Conservation (phyloP, 1,284 basidiomycete genomes). For the Phylloporus sp. region DNA sequence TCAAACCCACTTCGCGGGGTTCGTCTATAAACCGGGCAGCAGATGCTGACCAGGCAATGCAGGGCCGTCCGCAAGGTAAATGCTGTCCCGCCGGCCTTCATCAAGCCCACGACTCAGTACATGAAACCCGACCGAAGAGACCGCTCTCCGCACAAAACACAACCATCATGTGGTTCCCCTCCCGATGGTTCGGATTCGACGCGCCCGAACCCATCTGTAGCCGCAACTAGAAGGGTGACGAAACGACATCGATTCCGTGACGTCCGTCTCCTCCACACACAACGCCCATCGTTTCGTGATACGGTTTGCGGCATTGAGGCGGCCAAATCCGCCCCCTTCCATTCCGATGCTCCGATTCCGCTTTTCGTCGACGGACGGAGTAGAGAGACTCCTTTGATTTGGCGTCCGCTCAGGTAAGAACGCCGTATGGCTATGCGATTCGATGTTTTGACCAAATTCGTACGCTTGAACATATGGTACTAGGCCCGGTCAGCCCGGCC, state of each 20-base stretch:
- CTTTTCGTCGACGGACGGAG: conserved; percentile 21
- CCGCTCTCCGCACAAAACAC: background rate
- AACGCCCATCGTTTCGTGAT: background rate
- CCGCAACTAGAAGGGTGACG: conserved; percentile 9
- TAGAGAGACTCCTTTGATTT: background rate
- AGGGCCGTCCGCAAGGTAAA: too few species aligned
- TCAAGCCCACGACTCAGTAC: too few species aligned
- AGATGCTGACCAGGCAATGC: too few species aligned
- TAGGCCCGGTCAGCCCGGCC: background rate
- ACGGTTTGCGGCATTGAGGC: conserved; percentile 8
- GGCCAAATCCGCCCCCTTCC: conserved; percentile 5
- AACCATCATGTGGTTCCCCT: background rate
- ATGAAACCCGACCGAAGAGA: too few species aligned
- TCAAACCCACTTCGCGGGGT: background rate
- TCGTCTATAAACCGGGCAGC: background rate
- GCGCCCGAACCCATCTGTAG: background rate
- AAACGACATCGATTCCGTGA: background rate
- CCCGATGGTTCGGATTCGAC: background rate
- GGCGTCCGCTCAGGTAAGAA: conserved; percentile 1
- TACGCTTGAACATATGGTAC: background rate
- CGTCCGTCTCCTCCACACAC: too few species aligned
- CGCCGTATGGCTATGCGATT: background rate
- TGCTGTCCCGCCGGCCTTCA: too few species aligned
- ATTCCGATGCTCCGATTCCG: conserved; percentile 12
- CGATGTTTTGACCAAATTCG: conserved; percentile 1